Conservation (phyloP, 495 filamentous ascomycete species). For the Pyrenopolyporus hunteri region DNA sequence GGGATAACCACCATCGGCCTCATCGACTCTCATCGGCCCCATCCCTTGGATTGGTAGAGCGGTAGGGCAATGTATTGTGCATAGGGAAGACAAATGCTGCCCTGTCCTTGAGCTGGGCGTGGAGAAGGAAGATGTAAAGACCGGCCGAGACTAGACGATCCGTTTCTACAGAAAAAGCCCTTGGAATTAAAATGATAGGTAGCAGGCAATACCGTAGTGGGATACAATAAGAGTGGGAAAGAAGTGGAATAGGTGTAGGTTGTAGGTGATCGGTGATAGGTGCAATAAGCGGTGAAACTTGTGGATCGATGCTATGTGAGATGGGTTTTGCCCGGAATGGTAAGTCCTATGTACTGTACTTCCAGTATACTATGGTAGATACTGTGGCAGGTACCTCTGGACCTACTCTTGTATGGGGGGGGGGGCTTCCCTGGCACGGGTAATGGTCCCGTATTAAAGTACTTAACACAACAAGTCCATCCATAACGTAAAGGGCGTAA, state of each 20-base stretch:
- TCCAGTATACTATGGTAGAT: neutral
- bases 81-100: neutral
- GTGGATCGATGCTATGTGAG: slow-evolving; percentile 31
- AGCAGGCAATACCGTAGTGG: no score
- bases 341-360: slow-evolving; percentile 17
- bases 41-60: slow-evolving; percentile 29
- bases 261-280: no score
- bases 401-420: neutral
- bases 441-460: slow-evolving; percentile 1
- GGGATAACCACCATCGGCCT: no score
- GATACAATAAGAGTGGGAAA: no score
- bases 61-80: slow-evolving; percentile 10
- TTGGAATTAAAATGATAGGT: slow-evolving; percentile 27
- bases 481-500: no score
- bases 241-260: neutral
- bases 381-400: neutral
- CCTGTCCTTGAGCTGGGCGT: slow-evolving; percentile 11
- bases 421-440: neutral
- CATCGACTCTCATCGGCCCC: no score
- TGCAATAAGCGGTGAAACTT: slow-evolving; percentile 40
- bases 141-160: slow-evolving; percentile 38
- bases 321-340: slow-evolving; percentile 32
- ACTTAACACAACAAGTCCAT: neutral
- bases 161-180: slow-evolving; percentile 28
- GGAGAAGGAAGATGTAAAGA: slow-evolving; percentile 34